These are phyloP conservation scores for Clarireedia sp. DNA, from an alignment of 2,329 filamentous ascomycete species.

Conservation along the genomic window DNA sequence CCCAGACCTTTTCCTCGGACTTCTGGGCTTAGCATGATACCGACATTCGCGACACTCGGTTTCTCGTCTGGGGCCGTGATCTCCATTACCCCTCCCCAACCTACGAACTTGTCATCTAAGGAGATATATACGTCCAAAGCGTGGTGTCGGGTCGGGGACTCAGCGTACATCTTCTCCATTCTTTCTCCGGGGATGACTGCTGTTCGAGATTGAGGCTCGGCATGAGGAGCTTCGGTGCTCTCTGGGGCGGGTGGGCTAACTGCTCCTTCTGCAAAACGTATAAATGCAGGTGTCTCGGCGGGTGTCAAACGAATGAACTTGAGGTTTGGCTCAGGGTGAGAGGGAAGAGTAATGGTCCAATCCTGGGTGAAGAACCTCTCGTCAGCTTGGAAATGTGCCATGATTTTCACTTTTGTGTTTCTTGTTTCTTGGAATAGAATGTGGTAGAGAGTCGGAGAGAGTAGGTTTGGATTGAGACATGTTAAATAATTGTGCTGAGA, in stretches of 20 bases:
- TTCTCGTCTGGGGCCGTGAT: not conserved
- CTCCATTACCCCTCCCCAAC: not conserved
- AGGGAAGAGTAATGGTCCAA: not conserved
- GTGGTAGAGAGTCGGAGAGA: too few species aligned
- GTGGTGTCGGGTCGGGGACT: not conserved
- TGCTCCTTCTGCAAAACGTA: too few species aligned
- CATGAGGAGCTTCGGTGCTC: too few species aligned
- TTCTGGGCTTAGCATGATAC: not conserved
- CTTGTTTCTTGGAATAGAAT: too few species aligned
- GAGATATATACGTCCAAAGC: not conserved
- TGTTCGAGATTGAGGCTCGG: not conserved
- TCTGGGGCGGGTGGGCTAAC: too few species aligned
- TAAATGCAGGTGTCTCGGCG: not conserved
- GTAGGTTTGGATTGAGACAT: too few species aligned
- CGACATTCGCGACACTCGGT: not conserved
- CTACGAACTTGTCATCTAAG: not conserved
- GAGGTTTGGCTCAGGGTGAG: not conserved
- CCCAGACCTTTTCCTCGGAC: not conserved
- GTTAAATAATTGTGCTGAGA: too few species aligned
- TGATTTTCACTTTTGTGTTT: not conserved
- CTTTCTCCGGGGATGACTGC: not conserved
- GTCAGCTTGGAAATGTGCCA: not conserved
- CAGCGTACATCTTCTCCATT: not conserved
- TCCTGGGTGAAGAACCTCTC: not conserved
- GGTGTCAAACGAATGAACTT: not conserved